phyloP scores from a whole-genome alignment of 495 filamentous ascomycete species.

The Chaetomium tenue region DNA sequence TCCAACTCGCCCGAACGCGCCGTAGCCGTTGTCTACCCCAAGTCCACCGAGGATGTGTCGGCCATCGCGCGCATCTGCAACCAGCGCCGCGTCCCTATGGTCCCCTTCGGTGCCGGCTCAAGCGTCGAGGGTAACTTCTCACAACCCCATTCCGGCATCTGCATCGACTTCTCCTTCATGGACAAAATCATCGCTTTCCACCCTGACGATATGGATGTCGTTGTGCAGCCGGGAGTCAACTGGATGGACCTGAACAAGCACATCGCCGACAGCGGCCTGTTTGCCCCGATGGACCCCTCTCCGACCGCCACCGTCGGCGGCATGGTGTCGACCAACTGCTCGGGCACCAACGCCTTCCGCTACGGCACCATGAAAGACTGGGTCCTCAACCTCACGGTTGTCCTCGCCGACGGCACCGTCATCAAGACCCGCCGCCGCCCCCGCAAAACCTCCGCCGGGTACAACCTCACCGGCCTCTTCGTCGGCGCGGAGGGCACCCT shows the following conservation, averaged over 20 bases:
- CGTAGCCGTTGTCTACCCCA: slow-evolving; percentile 70
- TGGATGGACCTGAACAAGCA: slow-evolving; percentile 82
- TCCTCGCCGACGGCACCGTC: slow-evolving; percentile 70
- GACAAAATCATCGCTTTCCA: slow-evolving; percentile 72
- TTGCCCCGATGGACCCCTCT: slow-evolving; percentile 79
- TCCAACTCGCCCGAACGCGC: slow-evolving; percentile 70
- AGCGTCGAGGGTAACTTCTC: slow-evolving; percentile 86
- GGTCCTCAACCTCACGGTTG: slow-evolving; percentile 75
- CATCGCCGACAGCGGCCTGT: slow-evolving; percentile 69
- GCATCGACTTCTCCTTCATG: slow-evolving; percentile 82
- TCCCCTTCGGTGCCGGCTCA: slow-evolving; percentile 80
- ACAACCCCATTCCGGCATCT: slow-evolving; percentile 75
- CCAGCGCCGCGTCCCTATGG: slow-evolving; percentile 77
- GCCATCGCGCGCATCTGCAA: slow-evolving; percentile 73
- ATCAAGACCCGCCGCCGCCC: slow-evolving; percentile 72
- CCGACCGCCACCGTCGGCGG: slow-evolving; percentile 62
- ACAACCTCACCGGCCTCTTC: slow-evolving; percentile 80
- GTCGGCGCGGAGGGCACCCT: slow-evolving; percentile 92
- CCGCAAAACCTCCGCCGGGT: slow-evolving; percentile 71
- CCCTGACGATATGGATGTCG: slow-evolving; percentile 82
- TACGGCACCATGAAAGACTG: slow-evolving; percentile 86
- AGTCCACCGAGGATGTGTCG: slow-evolving; percentile 72
- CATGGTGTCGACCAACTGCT: slow-evolving; percentile 77
- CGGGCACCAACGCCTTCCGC: slow-evolving; percentile 72
- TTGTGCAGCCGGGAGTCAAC: slow-evolving; percentile 79